Evolutionary conservation across 2,329 filamentous ascomycete species (phyloP).

Genomic region (Pezicula carpinea): DNA sequence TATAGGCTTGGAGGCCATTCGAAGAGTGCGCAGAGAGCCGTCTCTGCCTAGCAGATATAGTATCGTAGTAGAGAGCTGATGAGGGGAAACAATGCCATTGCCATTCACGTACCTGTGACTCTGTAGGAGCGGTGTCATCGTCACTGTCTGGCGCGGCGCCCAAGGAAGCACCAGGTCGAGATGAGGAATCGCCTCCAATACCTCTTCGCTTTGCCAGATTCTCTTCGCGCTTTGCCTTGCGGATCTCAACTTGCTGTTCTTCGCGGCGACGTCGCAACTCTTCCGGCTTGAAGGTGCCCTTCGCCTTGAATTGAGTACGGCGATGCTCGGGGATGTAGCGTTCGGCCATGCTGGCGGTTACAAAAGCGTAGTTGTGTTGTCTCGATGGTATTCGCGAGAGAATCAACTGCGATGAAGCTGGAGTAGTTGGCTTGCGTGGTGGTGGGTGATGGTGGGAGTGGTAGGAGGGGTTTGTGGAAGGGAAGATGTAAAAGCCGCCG

Average conservation of each 20-base stretch:
- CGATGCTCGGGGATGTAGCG: conserved; percentile 99
- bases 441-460: neutral
- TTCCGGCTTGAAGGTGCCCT: conserved; percentile 98
- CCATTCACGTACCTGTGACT: conserved; percentile 76
- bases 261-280: conserved; percentile 97
- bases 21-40: too few relatives aligned
- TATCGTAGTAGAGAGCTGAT: neutral
- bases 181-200: conserved; percentile 68
- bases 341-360: conserved; percentile 69
- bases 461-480: neutral
- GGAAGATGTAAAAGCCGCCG: neutral
- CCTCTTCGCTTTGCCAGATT: conserved; percentile 97
- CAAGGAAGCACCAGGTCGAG: conserved; percentile 74
- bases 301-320: conserved; percentile 98
- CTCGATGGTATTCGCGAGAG: neutral
- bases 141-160: conserved; percentile 93
- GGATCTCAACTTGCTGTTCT: conserved; percentile 98
- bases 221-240: conserved; percentile 97
- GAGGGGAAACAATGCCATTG: conserved; percentile 1
- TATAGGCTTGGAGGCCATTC: neutral
- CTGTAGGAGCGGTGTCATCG: conserved; percentile 90
- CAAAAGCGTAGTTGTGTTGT: neutral
- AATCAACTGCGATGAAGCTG: neutral
- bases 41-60: too few relatives aligned
- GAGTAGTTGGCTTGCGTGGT: neutral